Percentiles rank a stretch among this genome's conserved stretches.
Conservation (phyloP, 768 basidiomycete genomes). For the Boletus sp. region DNA sequence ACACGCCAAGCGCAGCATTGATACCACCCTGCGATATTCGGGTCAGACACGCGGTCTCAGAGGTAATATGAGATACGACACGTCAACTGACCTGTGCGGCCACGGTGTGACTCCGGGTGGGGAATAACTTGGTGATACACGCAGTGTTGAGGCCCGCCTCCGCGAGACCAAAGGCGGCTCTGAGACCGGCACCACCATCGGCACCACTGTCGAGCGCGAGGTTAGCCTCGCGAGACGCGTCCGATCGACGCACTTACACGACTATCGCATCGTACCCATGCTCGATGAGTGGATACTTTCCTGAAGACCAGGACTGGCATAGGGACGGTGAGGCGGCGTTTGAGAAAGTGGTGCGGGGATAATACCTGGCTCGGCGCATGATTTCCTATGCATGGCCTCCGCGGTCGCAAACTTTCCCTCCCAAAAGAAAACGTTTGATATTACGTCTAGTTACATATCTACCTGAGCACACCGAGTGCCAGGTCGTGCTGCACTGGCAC, state of each 20-base stretch:
- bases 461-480: constrained; percentile 30
- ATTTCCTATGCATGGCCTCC: constrained; percentile 23
- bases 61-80: background rate
- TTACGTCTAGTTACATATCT: constrained; percentile 1
- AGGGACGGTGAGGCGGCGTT: constrained; percentile 3
- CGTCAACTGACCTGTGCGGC: constrained; percentile 77
- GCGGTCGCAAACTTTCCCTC: background rate
- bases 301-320: constrained; percentile 68
- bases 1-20: constrained; percentile 92
- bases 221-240: constrained; percentile 14
- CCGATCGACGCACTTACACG: constrained; percentile 64
- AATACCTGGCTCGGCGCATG: constrained; percentile 39
- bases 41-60: constrained; percentile 14
- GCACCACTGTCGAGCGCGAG: constrained; percentile 66
- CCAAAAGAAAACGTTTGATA: background rate
- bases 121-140: constrained; percentile 98
- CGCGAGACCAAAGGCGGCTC: constrained; percentile 97
- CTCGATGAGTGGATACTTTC: constrained; percentile 95
- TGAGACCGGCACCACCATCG: constrained; percentile 95
- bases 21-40: constrained; percentile 74
- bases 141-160: constrained; percentile 99
- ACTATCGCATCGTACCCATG: constrained; percentile 99
- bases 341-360: constrained; percentile 8
- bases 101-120: constrained; percentile 97
- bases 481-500: constrained; percentile 25